Evolutionary conservation across 176 grass and related monocot genomes (phyloP), one percentile per base, ranked within the genome.

Genomic region (Eragrostis curvula): DNA sequence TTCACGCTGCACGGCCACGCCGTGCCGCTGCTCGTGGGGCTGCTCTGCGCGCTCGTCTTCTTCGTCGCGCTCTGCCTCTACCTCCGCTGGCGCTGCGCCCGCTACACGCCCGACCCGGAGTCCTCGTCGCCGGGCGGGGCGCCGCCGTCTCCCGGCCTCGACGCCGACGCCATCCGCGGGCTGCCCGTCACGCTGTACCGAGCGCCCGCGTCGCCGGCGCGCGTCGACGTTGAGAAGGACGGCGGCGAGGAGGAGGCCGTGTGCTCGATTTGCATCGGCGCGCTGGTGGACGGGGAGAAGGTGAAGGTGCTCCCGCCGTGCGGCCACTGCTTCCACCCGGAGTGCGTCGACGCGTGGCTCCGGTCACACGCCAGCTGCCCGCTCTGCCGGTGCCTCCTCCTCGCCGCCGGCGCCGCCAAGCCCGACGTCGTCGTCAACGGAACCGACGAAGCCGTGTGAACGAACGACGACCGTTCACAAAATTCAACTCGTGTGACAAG

Each of bases 301-400:
- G 95, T 97, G 18, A 97, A 93, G 85, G 59, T 51, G 51, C 80
- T 97, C 70, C 92, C 89, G 28, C 74, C 72, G 9, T 98, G 95
- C 75, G 83, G 74, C 50, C 95, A 95, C 80, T 67, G 81, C 39
- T 98, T 98, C 89, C 90, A 98, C 85, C 86, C 88, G 67, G 90
- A 91, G 66, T 98, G 95, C 90, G 91, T 95, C 70, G 92, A 98
- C 48, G 85, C 59, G 32, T 95, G 95, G 95, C 86, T 98, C 32
- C 75, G 74, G 1, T 81, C 75, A 5, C 90, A 95, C 21, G 47
- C 90, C 44, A 97, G 81, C 79, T 94, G 95, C 84, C 95, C 90
- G 10, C 81, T 97, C 71, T 97, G 95, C 74, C 82, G 95, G 44
- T 46, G 60, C n/a, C 83, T 78, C 32, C 90, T 85, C 78, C 8